phyloP scores from a whole-genome alignment of 345 rosid species.

The Limnanthes douglasii region DNA sequence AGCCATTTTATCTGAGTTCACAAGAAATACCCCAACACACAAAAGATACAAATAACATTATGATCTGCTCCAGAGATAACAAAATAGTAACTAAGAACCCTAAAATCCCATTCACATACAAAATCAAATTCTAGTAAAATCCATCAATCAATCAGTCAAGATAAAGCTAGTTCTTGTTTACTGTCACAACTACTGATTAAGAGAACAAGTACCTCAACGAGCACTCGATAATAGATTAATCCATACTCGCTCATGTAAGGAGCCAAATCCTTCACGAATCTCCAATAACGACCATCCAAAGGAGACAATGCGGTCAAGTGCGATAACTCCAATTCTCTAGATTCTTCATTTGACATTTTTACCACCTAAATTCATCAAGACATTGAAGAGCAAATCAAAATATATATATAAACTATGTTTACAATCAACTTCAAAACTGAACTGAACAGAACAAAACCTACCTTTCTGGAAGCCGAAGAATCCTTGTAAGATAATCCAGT shows the following conservation, averaged over 20 bases:
- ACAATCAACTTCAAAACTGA: not conserved
- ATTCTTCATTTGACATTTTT: slow-evolving; percentile 22
- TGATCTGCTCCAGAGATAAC: no score
- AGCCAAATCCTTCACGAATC: slow-evolving; percentile 70
- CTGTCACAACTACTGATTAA: no score
- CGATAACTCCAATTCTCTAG: slow-evolving; percentile 43
- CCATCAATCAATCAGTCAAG: no score
- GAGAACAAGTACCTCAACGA: slow-evolving; percentile 89
- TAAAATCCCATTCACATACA: no score
- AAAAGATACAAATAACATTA: no score
- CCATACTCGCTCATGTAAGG: slow-evolving; percentile 85
- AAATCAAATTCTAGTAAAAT: no score
- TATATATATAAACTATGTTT: not conserved
- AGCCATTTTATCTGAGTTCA: slow-evolving; percentile 83
- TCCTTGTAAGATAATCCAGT: slow-evolving; percentile 5
- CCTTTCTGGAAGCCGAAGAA: slow-evolving; percentile 20
- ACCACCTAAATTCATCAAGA: slow-evolving; percentile 15
- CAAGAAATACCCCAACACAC: no score
- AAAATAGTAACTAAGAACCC: no score
- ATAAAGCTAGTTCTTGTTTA: no score
- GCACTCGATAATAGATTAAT: slow-evolving; percentile 55
- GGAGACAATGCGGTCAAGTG: slow-evolving; percentile 77
- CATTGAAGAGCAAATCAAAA: not conserved
- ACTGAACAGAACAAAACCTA: slow-evolving; percentile 1
- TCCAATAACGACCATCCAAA: slow-evolving; percentile 92